Evolutionary conservation across 352 stramenopile genomes (phyloP).

Genomic region (Paralagenidium karlingii): DNA sequence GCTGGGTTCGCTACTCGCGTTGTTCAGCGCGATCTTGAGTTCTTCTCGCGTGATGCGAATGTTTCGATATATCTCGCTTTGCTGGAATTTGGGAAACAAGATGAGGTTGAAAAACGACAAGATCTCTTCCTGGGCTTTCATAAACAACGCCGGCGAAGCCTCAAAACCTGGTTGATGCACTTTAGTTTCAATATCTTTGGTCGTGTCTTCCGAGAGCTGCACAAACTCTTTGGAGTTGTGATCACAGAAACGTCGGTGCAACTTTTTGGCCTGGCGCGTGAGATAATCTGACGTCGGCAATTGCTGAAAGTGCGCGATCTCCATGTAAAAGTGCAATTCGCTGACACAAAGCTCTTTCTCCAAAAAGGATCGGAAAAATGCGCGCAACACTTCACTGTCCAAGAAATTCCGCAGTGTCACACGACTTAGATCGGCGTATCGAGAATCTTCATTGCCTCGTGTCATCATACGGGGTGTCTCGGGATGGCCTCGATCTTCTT

Average conservation of each 20-base stretch:
- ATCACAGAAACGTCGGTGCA: slow-evolving; percentile 55
- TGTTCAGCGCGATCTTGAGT: slow-evolving; percentile 1
- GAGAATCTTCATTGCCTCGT: too few species aligned
- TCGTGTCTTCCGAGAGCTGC: slow-evolving; percentile 12
- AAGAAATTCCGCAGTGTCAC: slow-evolving; percentile 49
- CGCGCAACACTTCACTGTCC: slow-evolving; percentile 35
- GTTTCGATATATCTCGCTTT: slow-evolving; percentile 45
- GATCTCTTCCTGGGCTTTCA: slow-evolving; percentile 58
- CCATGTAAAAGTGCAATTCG: slow-evolving; percentile 65
- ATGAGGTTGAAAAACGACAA: slow-evolving; percentile 45
- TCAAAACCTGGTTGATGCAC: slow-evolving; percentile 18
- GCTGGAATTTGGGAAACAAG: slow-evolving; percentile 61
- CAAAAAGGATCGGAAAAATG: slow-evolving; percentile 50
- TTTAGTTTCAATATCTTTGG: slow-evolving; percentile 17
- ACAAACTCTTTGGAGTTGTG: slow-evolving; percentile 45
- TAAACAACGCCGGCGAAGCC: slow-evolving; percentile 60
- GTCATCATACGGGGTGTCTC: too few species aligned
- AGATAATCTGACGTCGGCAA: slow-evolving; percentile 69
- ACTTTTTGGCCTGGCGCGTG: slow-evolving; percentile 42
- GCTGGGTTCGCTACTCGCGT: too few species aligned
- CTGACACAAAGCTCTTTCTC: slow-evolving; percentile 61
- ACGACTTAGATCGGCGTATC: too few species aligned
- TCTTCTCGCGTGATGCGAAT: slow-evolving; percentile 27
- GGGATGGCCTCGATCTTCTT: too few species aligned
- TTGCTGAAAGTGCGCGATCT: slow-evolving; percentile 56